Base-by-base conservation (phyloP, 306 rosid genomes). In the Dalbergia cochinchinensis region DNA sequence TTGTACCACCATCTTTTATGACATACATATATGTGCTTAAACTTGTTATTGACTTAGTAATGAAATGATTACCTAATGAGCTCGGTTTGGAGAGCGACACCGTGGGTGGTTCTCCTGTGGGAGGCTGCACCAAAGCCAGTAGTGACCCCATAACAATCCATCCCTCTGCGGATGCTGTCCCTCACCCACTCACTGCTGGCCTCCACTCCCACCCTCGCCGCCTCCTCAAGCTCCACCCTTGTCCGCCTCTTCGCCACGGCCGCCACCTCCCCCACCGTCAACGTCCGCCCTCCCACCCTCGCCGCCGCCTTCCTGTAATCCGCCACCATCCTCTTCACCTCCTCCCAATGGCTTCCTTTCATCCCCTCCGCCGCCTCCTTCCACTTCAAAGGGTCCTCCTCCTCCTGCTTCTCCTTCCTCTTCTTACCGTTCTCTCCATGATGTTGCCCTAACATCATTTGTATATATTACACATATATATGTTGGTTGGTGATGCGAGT, bases 41-140 rank as follows among this genome's bases (percentile, higher is more conserved):
- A 26, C 2, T 26, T 26, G 31, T 1, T 26, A 26, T 26, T 26
- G 31, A 26, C 31, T 26, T 26, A 26, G 31, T 26, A 19, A 18
- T 8, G 20, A 54, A 57, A 18, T 0, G 4, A 20, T 7, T 62
- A 90, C 94, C 94, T 80, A 47, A 91, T 89, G 15, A 91, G 75
- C 79, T 91, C 96, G 39, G 84, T 82, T 16, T 91, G 96, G 0
- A 91, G 90, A 7, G 96, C 94, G 4, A 79, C 84, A 31, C 89
- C 92, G 31, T 89, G 83, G 7, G 67, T 85, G 47, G 93, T 91
- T 44, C 96, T 77, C 61, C 96, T 61, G 41, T 91, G 89, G 0
- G 96, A 91, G 11, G 90, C 88, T 0, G 96, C 89, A 80, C 96
- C 96, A 64, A 91, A 89, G 0, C 96, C 96, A 31, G 93, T 91